Conservation (phyloP, 1,139 yeast species). For the Pichia sp. region DNA sequence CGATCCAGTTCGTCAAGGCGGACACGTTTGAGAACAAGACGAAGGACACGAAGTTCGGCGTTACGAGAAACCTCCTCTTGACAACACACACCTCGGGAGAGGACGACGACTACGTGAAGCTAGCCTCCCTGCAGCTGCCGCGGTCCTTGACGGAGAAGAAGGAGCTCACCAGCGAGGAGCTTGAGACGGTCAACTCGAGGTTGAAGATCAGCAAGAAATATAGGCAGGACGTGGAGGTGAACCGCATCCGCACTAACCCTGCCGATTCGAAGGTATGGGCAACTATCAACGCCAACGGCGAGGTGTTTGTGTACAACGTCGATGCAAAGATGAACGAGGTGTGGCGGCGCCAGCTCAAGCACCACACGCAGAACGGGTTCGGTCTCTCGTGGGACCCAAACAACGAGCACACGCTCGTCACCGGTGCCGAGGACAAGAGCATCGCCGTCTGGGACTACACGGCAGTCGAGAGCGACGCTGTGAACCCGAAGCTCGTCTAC, state of each 20-base stretch:
- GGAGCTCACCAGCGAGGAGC: constrained; percentile 29
- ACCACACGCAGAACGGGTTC: constrained; percentile 65
- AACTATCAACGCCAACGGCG: constrained; percentile 75
- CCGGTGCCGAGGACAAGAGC: constrained; percentile 62
- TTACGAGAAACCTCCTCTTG: constrained; percentile 44
- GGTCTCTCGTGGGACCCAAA: constrained; percentile 64
- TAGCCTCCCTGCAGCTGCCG: constrained; percentile 74
- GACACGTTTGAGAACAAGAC: constrained; percentile 28
- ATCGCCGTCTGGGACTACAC: constrained; percentile 56
- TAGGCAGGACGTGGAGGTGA: constrained; percentile 45
- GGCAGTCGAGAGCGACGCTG: constrained; percentile 13
- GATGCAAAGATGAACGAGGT: constrained; percentile 20
- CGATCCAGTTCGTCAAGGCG: constrained; percentile 72
- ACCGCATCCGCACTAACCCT: constrained; percentile 81
- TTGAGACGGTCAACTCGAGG: constrained; percentile 43
- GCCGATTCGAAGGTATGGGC: constrained; percentile 65
- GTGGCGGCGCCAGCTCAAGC: constrained; percentile 34
- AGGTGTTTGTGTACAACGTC: constrained; percentile 60
- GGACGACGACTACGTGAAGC: constrained; percentile 70
- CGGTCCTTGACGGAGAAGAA: constrained; percentile 33
- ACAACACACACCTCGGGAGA: constrained; percentile 89
- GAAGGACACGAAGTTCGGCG: constrained; percentile 26
- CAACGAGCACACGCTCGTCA: constrained; percentile 46
- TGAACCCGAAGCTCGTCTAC: constrained; percentile 32
- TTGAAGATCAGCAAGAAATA: constrained; percentile 60